phyloP scores from a whole-genome alignment of 2,329 filamentous ascomycete species.

The Talaromyces sp. region DNA sequence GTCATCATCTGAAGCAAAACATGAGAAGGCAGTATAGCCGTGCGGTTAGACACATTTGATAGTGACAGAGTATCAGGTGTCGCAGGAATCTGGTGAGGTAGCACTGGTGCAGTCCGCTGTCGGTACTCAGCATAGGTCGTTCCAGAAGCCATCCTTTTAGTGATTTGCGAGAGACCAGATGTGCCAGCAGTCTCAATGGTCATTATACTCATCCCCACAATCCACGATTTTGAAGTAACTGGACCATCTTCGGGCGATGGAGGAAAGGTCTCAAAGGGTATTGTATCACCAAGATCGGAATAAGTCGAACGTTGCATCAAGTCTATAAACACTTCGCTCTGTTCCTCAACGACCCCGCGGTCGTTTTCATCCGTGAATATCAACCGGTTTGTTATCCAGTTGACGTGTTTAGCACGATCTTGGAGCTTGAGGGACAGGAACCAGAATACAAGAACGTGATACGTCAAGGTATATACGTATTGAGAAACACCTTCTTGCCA shows the following conservation, averaged over 20 bases:
- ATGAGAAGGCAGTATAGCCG: constrained; percentile 42
- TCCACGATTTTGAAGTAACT: constrained; percentile 43
- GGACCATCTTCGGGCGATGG: constrained; percentile 37
- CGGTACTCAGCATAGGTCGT: constrained; percentile 46
- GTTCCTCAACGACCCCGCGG: constrained; percentile 75
- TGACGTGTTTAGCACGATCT: constrained; percentile 76
- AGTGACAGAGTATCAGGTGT: constrained; percentile 35
- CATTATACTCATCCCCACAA: constrained; percentile 48
- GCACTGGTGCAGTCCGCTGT: constrained; percentile 40
- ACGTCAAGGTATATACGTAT: constrained; percentile 89
- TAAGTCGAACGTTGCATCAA: constrained; percentile 88
- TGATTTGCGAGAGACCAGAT: constrained; percentile 45
- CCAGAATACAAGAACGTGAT: constrained; percentile 96
- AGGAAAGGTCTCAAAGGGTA: constrained; percentile 37
- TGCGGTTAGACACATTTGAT: constrained; percentile 31
- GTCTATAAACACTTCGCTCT: constrained; percentile 88
- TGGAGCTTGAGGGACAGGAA: constrained; percentile 83
- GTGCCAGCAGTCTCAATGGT: constrained; percentile 45
- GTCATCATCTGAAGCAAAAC: constrained; percentile 41
- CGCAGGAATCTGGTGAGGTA: constrained; percentile 40
- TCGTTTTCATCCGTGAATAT: constrained; percentile 71
- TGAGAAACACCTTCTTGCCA: constrained; percentile 73
- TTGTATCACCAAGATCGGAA: constrained; percentile 71
- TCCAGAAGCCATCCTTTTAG: constrained; percentile 47
- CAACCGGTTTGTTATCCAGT: constrained; percentile 84